phyloP scores from a whole-genome alignment of 352 stramenopile genomes.

The Lagenidium giganteum region DNA sequence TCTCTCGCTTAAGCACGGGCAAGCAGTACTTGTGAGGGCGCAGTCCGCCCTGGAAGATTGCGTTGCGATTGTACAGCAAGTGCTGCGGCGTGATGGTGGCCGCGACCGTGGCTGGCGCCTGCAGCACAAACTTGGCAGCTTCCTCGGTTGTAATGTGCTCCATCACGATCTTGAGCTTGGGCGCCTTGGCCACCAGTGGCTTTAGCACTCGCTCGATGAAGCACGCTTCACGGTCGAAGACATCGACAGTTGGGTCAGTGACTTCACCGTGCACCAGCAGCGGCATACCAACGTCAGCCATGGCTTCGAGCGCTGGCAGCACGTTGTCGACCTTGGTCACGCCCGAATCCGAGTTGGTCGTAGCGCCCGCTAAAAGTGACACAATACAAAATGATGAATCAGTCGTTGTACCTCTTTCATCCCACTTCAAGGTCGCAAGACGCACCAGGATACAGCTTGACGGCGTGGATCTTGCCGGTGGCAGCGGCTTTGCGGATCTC shows the following conservation, averaged over 20 bases:
- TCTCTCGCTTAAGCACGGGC: conserved; percentile 97
- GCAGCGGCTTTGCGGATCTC: conserved; percentile 92
- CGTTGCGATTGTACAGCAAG: conserved; percentile 98
- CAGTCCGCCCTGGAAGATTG: conserved; percentile 91
- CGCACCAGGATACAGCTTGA: conserved; percentile 97
- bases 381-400: background rate
- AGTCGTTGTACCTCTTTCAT: too few species aligned
- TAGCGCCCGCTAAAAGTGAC: conserved; percentile 83
- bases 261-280: conserved; percentile 97
- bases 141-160: conserved; percentile 99
- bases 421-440: too few species aligned
- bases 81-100: conserved; percentile 99
- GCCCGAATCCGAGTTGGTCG: conserved; percentile 97
- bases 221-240: conserved; percentile 97
- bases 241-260: conserved; percentile 91
- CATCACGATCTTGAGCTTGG: conserved; percentile 98
- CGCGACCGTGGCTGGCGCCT: conserved; percentile 87
- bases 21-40: conserved; percentile 99
- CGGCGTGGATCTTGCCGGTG: conserved; percentile 89
- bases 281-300: conserved; percentile 86
- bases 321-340: conserved; percentile 97
- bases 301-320: conserved; percentile 77
- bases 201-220: conserved; percentile 97
- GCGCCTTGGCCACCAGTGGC: conserved; percentile 91
- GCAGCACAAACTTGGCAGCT: conserved; percentile 93